phyloP scores from a whole-genome alignment of 2,329 filamentous ascomycete species.

The Botrytis paeoniae region DNA sequence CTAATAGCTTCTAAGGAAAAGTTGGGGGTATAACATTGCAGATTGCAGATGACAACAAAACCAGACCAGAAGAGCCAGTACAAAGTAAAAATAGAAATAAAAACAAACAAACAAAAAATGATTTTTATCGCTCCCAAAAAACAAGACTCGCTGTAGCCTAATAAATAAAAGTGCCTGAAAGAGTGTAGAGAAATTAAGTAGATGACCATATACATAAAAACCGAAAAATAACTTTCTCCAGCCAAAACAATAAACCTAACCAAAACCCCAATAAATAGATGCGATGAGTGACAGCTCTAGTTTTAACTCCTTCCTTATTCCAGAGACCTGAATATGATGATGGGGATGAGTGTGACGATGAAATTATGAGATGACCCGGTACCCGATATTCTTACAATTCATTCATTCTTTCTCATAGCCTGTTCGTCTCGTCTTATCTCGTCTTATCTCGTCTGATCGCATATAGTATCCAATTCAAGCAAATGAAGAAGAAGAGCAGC shows the following conservation, averaged over 20 bases:
- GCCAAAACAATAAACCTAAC: not conserved
- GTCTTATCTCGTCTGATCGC: not conserved
- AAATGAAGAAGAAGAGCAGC: not conserved
- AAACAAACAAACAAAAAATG: not conserved
- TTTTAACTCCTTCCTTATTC: constrained; percentile 12
- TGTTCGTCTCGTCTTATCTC: constrained; percentile 5
- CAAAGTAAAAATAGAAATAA: constrained; percentile 1
- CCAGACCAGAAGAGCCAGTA: not conserved
- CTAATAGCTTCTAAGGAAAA: not conserved
- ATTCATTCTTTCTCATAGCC: constrained; percentile 9
- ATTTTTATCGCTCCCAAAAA: not conserved
- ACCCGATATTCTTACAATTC: constrained; percentile 18
- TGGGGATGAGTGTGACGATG: not conserved
- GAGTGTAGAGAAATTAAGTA: constrained; percentile 15
- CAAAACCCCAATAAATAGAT: not conserved
- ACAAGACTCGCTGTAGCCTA: not conserved
- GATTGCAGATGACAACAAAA: not conserved
- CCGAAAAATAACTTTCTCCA: not conserved
- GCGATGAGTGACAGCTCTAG: constrained; percentile 8
- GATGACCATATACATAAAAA: constrained; percentile 13
- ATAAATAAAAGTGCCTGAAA: constrained; percentile 2
- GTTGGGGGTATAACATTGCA: constrained; percentile 9
- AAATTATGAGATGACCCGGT: constrained; percentile 5
- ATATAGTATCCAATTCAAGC: not conserved
- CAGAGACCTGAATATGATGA: not conserved